phyloP scores from a whole-genome alignment of 2,329 filamentous ascomycete genomes.

The Calycina herbarum region DNA sequence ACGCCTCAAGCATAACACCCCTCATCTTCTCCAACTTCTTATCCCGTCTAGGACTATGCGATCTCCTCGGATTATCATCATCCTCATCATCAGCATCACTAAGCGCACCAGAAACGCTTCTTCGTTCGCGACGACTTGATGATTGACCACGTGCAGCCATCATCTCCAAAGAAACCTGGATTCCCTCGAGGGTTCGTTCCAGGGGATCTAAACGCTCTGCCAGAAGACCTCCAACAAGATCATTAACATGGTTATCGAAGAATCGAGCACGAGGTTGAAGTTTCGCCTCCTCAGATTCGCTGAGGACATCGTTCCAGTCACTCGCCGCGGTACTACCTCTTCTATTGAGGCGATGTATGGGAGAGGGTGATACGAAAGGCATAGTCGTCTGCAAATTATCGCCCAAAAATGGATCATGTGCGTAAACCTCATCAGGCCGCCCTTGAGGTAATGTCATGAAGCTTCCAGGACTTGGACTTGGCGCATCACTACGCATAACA shows the following conservation, averaged over 20 bases:
- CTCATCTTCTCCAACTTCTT: conserved; percentile 82
- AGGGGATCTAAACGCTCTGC: conserved; percentile 77
- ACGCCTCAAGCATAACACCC: conserved; percentile 69
- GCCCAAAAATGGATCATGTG: conserved; percentile 37
- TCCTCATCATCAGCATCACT: conserved; percentile 95
- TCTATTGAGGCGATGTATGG: conserved; percentile 63
- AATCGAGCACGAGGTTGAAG: conserved; percentile 79
- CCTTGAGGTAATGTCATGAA: conserved; percentile 48
- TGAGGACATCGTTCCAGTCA: conserved; percentile 89
- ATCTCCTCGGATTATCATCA: conserved; percentile 72
- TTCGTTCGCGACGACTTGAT: conserved; percentile 58
- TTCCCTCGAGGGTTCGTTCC: conserved; percentile 73
- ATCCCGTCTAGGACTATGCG: conserved; percentile 76
- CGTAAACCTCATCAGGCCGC: conserved; percentile 46
- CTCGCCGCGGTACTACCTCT: conserved; percentile 68
- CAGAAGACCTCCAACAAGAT: conserved; percentile 76
- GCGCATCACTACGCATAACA: conserved; percentile 65
- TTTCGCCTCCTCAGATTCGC: conserved; percentile 80
- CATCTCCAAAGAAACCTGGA: conserved; percentile 67
- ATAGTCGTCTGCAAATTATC: conserved; percentile 40
- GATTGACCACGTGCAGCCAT: conserved; percentile 53
- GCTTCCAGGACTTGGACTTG: conserved; percentile 69
- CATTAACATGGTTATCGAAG: conserved; percentile 88
- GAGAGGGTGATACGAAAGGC: conserved; percentile 53
- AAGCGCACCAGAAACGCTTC: conserved; percentile 68